A percentile compares a stretch with the other conserved stretches of the same genome.
Conservation (phyloP, 805 yeast genomes). For the Cyberlindnera euphorbiiphila region DNA sequence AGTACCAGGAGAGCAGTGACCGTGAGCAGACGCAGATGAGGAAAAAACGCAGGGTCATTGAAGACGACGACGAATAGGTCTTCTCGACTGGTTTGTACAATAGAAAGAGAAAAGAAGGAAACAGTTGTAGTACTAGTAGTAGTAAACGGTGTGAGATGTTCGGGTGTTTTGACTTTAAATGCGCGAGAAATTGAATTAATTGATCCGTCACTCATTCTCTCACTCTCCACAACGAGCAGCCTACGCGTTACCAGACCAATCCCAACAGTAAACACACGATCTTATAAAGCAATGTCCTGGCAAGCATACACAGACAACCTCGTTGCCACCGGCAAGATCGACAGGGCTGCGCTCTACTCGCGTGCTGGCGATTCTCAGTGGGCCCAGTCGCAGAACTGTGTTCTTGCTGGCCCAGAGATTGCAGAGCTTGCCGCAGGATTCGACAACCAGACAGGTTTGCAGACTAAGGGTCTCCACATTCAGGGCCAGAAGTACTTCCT, state of each 20-base stretch:
- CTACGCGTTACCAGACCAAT: too few species aligned
- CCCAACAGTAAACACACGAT: too few species aligned
- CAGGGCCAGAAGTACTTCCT: constrained; percentile 85
- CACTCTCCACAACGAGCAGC: too few species aligned
- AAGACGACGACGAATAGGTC: constrained; percentile 51
- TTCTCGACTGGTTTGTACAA: background rate
- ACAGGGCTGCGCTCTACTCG: constrained; percentile 89
- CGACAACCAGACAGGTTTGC: constrained; percentile 72
- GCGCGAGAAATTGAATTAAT: background rate
- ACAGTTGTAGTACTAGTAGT: too few species aligned
- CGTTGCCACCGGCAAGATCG: constrained; percentile 80
- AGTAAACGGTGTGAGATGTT: constrained; percentile 1
- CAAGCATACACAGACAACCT: constrained; percentile 95
- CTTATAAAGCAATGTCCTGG: constrained; percentile 40
- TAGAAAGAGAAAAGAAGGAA: background rate
- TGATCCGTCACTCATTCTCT: too few species aligned
- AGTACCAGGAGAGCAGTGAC: constrained; percentile 38
- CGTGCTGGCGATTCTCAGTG: constrained; percentile 92
- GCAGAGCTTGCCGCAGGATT: constrained; percentile 73
- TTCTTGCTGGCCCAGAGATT: constrained; percentile 67
- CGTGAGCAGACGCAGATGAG: constrained; percentile 24
- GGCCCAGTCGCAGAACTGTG: constrained; percentile 77
- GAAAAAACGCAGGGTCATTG: constrained; percentile 47
- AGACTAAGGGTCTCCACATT: constrained; percentile 80
- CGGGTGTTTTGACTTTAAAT: background rate